Percentiles rank a stretch among this genome's conserved stretches.
These are phyloP conservation scores for Mycosphaerella sp. DNA, from an alignment of 2,329 filamentous ascomycete genomes.

Conservation along the genomic window DNA sequence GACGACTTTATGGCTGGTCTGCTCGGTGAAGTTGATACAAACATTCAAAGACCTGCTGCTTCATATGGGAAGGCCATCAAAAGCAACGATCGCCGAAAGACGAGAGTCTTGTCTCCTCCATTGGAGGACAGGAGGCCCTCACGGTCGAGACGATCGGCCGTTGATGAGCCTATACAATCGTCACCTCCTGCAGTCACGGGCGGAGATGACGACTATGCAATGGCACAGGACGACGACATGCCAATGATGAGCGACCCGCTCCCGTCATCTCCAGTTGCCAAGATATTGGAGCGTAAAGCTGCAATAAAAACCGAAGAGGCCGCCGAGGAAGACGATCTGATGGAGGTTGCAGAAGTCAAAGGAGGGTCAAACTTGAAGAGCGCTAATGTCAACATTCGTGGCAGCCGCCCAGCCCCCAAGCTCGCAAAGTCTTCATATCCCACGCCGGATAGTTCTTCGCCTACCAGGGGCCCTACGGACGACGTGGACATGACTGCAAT, in stretches of 20 bases:
- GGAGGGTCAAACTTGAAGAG: constrained; percentile 57
- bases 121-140: constrained; percentile 45
- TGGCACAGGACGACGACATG: constrained; percentile 59
- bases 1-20: constrained; percentile 80
- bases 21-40: constrained; percentile 80
- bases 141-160: constrained; percentile 7
- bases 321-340: constrained; percentile 70
- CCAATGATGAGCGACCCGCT: constrained; percentile 73
- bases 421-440: constrained; percentile 61
- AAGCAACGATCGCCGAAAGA: constrained; percentile 69
- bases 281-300: constrained; percentile 44
- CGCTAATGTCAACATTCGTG: constrained; percentile 76
- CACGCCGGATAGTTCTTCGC: constrained; percentile 70
- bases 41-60: constrained; percentile 53
- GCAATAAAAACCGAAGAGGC: constrained; percentile 61
- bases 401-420: constrained; percentile 71
- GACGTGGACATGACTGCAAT: constrained; percentile 70
- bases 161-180: constrained; percentile 18
- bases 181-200: constrained; percentile 18
- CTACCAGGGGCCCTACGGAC: constrained; percentile 54
- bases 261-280: constrained; percentile 69
- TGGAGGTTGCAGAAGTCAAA: constrained; percentile 76
- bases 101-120: constrained; percentile 72
- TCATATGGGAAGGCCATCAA: constrained; percentile 59
- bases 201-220: constrained; percentile 51